Conservation (phyloP, 2,329 filamentous ascomycete genomes). For the Pseudogymnoascus sp. region DNA sequence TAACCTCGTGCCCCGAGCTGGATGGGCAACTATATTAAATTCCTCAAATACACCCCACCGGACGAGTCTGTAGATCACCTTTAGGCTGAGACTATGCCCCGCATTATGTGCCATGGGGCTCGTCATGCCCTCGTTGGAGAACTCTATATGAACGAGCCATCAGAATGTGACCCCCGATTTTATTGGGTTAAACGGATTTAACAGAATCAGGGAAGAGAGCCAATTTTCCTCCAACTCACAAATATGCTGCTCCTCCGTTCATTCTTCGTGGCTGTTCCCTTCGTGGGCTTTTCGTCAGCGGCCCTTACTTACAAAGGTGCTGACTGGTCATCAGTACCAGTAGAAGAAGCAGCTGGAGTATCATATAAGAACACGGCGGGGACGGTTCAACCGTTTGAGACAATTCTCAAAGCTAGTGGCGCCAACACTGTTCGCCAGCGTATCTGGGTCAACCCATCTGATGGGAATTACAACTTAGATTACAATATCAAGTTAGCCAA, state of each 20-base stretch:
- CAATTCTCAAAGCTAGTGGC: conserved; percentile 51
- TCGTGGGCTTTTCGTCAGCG: neutral
- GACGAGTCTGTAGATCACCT: neutral
- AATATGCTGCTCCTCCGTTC: conserved; percentile 4
- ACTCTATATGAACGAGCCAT: neutral
- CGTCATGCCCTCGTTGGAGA: neutral
- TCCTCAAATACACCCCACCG: neutral
- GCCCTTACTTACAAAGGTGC: conserved; percentile 55
- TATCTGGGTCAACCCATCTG: conserved; percentile 60
- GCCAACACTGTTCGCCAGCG: conserved; percentile 64
- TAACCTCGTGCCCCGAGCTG: neutral
- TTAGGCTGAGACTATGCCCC: neutral
- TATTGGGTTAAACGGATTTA: neutral
- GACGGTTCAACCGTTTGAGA: conserved; percentile 47
- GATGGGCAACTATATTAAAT: neutral
- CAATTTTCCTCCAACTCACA: neutral
- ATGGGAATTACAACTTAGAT: conserved; percentile 57
- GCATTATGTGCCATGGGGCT: neutral
- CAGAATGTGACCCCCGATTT: neutral
- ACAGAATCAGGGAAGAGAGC: neutral
- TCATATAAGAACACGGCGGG: conserved; percentile 51
- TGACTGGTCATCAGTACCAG: conserved; percentile 59
- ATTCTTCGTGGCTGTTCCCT: neutral
- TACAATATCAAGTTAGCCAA: conserved; percentile 63
- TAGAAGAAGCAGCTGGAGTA: conserved; percentile 54